Evolutionary conservation across 192 early-diverging fungal species (phyloP).

Genomic region (Linnemannia zychae): DNA sequence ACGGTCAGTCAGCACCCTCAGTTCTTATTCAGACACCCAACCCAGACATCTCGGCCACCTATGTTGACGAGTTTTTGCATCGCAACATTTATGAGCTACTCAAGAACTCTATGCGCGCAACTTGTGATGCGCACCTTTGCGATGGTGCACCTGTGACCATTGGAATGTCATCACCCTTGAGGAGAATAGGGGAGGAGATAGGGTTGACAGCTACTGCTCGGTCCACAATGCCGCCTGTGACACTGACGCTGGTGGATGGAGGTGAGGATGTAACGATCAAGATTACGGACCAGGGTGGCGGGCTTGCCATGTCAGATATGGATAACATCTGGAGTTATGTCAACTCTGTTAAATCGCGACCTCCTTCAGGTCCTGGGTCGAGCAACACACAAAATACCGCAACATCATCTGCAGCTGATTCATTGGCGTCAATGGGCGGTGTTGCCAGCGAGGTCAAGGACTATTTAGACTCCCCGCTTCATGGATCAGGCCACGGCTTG

Average conservation of each 20-base stretch:
- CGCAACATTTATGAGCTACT: constrained; percentile 72
- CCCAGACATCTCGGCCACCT: constrained; percentile 65
- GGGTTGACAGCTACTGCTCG: not conserved
- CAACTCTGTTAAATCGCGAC: constrained; percentile 41
- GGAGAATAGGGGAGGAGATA: not conserved
- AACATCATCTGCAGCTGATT: not conserved
- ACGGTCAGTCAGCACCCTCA: constrained; percentile 59
- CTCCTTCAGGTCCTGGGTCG: not conserved
- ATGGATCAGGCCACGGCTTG: constrained; percentile 50
- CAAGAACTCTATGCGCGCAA: constrained; percentile 70
- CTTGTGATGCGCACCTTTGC: constrained; percentile 60
- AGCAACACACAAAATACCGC: not conserved
- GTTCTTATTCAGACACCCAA: constrained; percentile 62
- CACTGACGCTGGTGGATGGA: constrained; percentile 68
- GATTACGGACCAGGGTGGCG: constrained; percentile 75
- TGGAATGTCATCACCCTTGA: constrained; percentile 3
- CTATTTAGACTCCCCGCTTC: constrained; percentile 43
- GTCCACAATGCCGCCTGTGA: constrained; percentile 61
- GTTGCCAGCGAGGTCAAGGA: constrained; percentile 22
- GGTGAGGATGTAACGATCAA: constrained; percentile 75
- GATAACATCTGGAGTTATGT: constrained; percentile 72
- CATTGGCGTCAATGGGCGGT: constrained; percentile 18
- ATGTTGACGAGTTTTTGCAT: constrained; percentile 70
- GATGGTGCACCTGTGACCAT: constrained; percentile 14
- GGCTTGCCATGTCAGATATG: constrained; percentile 68